Base-by-base conservation (phyloP, 305 asterid species). In the Lippia alba region DNA sequence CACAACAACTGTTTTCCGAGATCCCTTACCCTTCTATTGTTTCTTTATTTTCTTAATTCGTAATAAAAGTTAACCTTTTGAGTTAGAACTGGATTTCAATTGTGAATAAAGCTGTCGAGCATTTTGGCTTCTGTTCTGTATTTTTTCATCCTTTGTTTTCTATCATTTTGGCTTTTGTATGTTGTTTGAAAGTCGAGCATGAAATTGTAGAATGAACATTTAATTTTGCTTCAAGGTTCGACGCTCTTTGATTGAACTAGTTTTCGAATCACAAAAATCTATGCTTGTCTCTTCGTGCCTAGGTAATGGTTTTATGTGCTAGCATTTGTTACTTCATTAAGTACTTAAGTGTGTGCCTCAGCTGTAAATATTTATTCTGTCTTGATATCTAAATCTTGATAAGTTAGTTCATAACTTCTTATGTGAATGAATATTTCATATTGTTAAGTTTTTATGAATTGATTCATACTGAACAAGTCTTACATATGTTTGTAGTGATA, bases 401-500 rank as follows among this genome's bases (percentile, higher is more conserved):
- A 39, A 15, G 49, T 44, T 68, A 54, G 51, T 41, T 24, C 14
- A 48, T 45, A 36, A 16, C 16, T 56, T 8, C 24, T 77, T 24
- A 24, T 12, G 11, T 30, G 48, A 18, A 7, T 48, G 14, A 34
- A 33, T 19, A 48, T 40, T 67, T 19, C n/a, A 50, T 34, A 17
- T 50, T 61, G 50, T 44, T 0, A 49, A 39, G 33, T 49, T 48
- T 45, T 50, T 6, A 30, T 64, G 54, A 62, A 17, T 54, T 48
- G 12, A 1, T 24, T 24, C 14, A 16, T 79, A 68, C 46, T 69
- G 19, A 81, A 40, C 17, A 0, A 56, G 24, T 61, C 72, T 66
- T 71, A 18, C 20, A 53, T 72, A 24, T 24, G 30, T 24, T 69
- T 81, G 69, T 63, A 91, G 97, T 65, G 89, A 91, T 66, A 89